Evolutionary conservation across 805 yeast genomes (phyloP).

Genomic region (Kluyveromyces starmeri): DNA sequence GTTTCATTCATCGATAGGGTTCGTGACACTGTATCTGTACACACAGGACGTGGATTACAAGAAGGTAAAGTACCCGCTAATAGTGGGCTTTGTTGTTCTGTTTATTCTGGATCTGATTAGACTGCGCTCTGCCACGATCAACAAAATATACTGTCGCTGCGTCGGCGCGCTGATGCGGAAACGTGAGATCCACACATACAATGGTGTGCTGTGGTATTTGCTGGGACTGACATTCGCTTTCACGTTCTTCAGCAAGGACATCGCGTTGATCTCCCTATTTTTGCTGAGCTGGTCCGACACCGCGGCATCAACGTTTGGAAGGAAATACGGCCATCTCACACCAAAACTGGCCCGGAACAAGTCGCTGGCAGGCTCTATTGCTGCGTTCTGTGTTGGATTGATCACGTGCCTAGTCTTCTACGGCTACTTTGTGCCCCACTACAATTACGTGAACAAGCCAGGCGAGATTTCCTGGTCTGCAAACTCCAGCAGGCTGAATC

Average conservation of each 20-base stretch:
- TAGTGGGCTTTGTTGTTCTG: conserved; percentile 45
- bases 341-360: conserved; percentile 68
- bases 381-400: conserved; percentile 73
- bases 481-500: conserved; percentile 45
- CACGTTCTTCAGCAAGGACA: conserved; percentile 65
- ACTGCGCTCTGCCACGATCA: conserved; percentile 51
- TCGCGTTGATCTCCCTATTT: conserved; percentile 64
- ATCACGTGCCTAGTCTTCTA: conserved; percentile 59
- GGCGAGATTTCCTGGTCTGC: conserved; percentile 60
- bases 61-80: conserved; percentile 53
- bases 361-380: conserved; percentile 83
- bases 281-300: conserved; percentile 95
- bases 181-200: conserved; percentile 58
- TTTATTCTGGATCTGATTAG: conserved; percentile 61
- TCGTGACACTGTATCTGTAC: conserved; percentile 67
- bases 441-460: conserved; percentile 42
- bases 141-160: conserved; percentile 51
- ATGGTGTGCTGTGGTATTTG: conserved; percentile 85
- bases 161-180: conserved; percentile 84
- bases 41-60: conserved; percentile 46
- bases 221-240: conserved; percentile 72
- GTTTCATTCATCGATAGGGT: conserved; percentile 84
- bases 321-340: conserved; percentile 75
- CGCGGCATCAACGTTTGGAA: conserved; percentile 90
- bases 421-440: conserved; percentile 61